Percentiles rank a stretch among this genome's conserved stretches.
Conservation (phyloP, 1,284 basidiomycete genomes). For the Bjerkandera adusta region DNA sequence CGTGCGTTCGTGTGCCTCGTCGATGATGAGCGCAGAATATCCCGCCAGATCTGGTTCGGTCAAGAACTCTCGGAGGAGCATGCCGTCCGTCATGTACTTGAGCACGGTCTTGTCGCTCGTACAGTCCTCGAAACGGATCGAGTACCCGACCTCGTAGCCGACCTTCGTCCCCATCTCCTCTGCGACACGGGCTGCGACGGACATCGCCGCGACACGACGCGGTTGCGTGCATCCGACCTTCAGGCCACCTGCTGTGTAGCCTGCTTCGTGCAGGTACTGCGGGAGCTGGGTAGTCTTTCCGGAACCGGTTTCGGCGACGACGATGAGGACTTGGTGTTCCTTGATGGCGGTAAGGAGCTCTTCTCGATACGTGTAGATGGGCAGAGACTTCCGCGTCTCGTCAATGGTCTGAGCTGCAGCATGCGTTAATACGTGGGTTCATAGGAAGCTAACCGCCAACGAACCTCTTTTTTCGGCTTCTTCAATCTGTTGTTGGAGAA, state of each 20-base stretch:
- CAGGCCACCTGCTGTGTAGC: slow-evolving; percentile 84
- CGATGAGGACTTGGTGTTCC: slow-evolving; percentile 89
- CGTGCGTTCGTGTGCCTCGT: slow-evolving; percentile 96
- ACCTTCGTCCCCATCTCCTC: slow-evolving; percentile 98
- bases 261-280: slow-evolving; percentile 97
- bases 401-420: slow-evolving; percentile 79
- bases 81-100: slow-evolving; percentile 99
- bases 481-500: slow-evolving; percentile 86
- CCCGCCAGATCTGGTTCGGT: slow-evolving; percentile 94
- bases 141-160: slow-evolving; percentile 97
- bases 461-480: slow-evolving; percentile 89
- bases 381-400: slow-evolving; percentile 87
- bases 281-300: slow-evolving; percentile 99
- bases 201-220: slow-evolving; percentile 98
- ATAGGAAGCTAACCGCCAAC: slow-evolving; percentile 1
- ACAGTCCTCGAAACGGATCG: slow-evolving; percentile 98
- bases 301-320: slow-evolving; percentile 92
- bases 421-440: slow-evolving; percentile 6
- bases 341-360: slow-evolving; percentile 87
- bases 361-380: slow-evolving; percentile 86
- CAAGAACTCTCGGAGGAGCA: slow-evolving; percentile 94
- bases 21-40: slow-evolving; percentile 92
- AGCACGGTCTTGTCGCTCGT: slow-evolving; percentile 97
- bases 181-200: slow-evolving; percentile 96
- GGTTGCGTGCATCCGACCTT: slow-evolving; percentile 99